phyloP scores from a whole-genome alignment of 768 basidiomycete genomes.

The Tylopilus vinaceipallidus region DNA sequence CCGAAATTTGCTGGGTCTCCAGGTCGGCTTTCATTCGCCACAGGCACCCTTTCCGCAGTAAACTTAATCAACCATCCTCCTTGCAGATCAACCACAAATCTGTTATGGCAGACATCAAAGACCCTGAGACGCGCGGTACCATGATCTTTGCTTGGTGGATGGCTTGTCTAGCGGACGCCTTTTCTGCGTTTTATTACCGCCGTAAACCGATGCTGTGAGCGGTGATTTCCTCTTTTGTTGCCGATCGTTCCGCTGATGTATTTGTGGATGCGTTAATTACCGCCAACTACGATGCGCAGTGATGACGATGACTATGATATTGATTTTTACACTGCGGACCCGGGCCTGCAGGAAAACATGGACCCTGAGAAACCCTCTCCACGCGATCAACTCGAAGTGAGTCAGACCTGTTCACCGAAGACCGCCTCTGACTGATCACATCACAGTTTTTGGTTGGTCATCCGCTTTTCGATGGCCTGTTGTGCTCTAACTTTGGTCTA shows the following conservation, averaged over 20 bases:
- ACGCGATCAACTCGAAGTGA: constrained; percentile 77
- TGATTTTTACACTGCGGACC: constrained; percentile 80
- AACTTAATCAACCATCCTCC: constrained; percentile 9
- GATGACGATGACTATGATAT: constrained; percentile 90
- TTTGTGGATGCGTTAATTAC: constrained; percentile 22
- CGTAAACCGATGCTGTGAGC: constrained; percentile 74
- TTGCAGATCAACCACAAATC: constrained; percentile 81
- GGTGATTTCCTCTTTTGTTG: background rate
- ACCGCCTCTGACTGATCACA: constrained; percentile 8
- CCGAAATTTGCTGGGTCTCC: constrained; percentile 74
- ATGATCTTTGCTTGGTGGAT: constrained; percentile 97
- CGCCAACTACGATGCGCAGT: constrained; percentile 28
- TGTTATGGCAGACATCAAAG: constrained; percentile 68
- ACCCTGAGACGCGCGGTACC: constrained; percentile 73
- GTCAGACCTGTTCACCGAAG: constrained; percentile 13
- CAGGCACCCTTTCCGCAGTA: constrained; percentile 1
- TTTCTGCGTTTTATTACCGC: constrained; percentile 79
- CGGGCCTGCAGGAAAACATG: constrained; percentile 46
- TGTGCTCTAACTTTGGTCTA: constrained; percentile 30
- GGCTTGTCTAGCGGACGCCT: constrained; percentile 83
- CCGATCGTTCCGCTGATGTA: constrained; percentile 9
- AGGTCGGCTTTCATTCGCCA: constrained; percentile 40
- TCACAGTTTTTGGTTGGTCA: constrained; percentile 64
- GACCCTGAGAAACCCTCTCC: constrained; percentile 58
- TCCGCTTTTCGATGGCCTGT: constrained; percentile 4